phyloP scores from a whole-genome alignment of 2,329 filamentous ascomycete genomes.

The Colletotrichum chrysophilum region DNA sequence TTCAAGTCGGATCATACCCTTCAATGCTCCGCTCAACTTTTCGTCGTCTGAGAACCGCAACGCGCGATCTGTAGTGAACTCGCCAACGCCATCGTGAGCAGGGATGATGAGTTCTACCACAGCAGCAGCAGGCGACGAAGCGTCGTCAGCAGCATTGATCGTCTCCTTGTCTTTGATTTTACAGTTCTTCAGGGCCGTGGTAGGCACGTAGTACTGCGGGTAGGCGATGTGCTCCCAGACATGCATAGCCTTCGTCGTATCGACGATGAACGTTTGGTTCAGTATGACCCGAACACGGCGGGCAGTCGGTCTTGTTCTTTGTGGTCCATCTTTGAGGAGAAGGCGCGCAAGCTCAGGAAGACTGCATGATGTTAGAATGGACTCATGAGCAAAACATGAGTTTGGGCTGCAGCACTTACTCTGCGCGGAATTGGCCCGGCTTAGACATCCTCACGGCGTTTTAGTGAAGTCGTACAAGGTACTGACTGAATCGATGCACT shows the following conservation, averaged over 20 bases:
- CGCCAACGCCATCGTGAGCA: slow-evolving; percentile 25
- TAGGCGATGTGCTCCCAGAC: slow-evolving; percentile 55
- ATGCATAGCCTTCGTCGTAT: slow-evolving; percentile 40
- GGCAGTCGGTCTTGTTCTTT: slow-evolving; percentile 23
- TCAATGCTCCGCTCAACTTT: slow-evolving; percentile 33
- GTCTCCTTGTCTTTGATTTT: slow-evolving; percentile 29
- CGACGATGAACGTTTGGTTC: slow-evolving; percentile 37
- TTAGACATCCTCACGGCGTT: neutral
- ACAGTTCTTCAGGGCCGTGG: slow-evolving; percentile 31
- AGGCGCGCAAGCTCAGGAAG: slow-evolving; percentile 30
- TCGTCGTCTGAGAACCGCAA: slow-evolving; percentile 44
- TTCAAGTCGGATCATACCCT: slow-evolving; percentile 37
- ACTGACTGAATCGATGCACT: neutral
- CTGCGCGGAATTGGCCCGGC: slow-evolving; percentile 16
- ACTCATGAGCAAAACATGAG: neutral
- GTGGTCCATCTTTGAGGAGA: slow-evolving; percentile 30
- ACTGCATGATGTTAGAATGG: slow-evolving; percentile 13
- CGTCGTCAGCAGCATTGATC: slow-evolving; percentile 28
- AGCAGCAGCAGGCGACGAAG: slow-evolving; percentile 24
- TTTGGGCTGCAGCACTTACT: neutral
- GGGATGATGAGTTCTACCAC: slow-evolving; percentile 36
- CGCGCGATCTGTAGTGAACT: slow-evolving; percentile 35
- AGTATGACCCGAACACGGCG: slow-evolving; percentile 39
- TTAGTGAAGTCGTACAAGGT: neutral
- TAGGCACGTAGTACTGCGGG: slow-evolving; percentile 49